Evolutionary conservation across 2,329 filamentous ascomycete genomes (phyloP).

Genomic region (Stagonosporopsis cucurbitacearum): DNA sequence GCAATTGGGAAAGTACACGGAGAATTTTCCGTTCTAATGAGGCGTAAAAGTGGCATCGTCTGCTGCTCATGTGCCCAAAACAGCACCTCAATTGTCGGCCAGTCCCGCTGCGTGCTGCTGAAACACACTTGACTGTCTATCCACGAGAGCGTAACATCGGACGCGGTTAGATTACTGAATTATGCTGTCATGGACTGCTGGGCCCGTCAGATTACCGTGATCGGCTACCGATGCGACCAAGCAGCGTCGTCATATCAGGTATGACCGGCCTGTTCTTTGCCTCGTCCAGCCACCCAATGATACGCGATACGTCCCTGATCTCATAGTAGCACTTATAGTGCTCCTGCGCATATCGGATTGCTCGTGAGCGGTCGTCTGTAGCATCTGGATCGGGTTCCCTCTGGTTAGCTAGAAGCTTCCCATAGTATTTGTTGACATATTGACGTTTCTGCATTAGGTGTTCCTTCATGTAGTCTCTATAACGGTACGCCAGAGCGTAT

Average conservation of each 20-base stretch:
- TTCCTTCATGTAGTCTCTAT: conserved; percentile 28
- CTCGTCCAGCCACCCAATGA: conserved; percentile 24
- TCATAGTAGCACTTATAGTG: conserved; percentile 34
- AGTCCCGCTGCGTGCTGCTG: conserved; percentile 16
- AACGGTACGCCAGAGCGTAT: conserved; percentile 31
- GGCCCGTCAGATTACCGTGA: conserved; percentile 1
- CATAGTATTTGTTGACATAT: conserved; percentile 27
- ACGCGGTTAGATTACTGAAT: not conserved
- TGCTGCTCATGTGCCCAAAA: conserved; percentile 11
- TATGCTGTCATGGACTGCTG: conserved; percentile 8
- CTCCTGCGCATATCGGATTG: conserved; percentile 31
- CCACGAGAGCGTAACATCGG: conserved; percentile 10
- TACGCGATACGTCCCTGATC: conserved; percentile 23
- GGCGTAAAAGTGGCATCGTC: conserved; percentile 3
- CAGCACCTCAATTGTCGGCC: conserved; percentile 3
- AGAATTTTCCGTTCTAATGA: not conserved
- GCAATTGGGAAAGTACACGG: conserved; percentile 10
- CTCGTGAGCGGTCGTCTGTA: conserved; percentile 26
- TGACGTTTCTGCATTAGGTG: conserved; percentile 18
- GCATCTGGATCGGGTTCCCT: conserved; percentile 23
- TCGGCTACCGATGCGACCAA: not conserved
- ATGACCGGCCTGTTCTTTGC: conserved; percentile 2
- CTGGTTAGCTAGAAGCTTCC: conserved; percentile 32
- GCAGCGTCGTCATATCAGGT: conserved; percentile 4
- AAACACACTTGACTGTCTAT: conserved; percentile 6